Evolutionary conservation across 495 filamentous ascomycete genomes (phyloP).

Genomic region (Penicillium salamii): DNA sequence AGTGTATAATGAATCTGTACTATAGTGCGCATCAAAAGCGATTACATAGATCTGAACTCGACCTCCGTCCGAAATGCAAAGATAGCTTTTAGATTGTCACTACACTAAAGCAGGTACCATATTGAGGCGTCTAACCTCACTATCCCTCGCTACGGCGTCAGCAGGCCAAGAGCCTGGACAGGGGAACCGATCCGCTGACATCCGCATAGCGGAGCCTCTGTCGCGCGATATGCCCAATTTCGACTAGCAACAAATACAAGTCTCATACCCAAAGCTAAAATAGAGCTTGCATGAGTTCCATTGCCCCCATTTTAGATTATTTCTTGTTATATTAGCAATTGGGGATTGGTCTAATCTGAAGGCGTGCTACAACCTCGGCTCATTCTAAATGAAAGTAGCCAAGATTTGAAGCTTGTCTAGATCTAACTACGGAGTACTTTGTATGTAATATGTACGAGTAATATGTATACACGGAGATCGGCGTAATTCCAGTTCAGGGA

Average conservation of each 20-base stretch:
- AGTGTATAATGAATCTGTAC: constrained; percentile 22
- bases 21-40: constrained; percentile 5
- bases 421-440: no score
- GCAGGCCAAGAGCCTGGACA: background rate
- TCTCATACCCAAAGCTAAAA: background rate
- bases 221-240: background rate
- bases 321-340: background rate
- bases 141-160: no score
- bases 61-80: no score
- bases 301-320: background rate
- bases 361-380: background rate
- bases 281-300: background rate
- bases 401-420: background rate
- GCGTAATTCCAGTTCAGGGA: no score
- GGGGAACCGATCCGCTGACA: background rate
- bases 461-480: no score
- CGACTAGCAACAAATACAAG: constrained; percentile 3
- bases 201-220: constrained; percentile 5
- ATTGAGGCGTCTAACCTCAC: no score
- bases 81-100: no score
- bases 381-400: background rate
- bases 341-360: background rate
- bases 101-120: no score
- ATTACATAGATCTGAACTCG: no score
- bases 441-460: no score